Evolutionary conservation across 2,329 filamentous ascomycete genomes (phyloP).

Genomic region (Huntiella omanensis): DNA sequence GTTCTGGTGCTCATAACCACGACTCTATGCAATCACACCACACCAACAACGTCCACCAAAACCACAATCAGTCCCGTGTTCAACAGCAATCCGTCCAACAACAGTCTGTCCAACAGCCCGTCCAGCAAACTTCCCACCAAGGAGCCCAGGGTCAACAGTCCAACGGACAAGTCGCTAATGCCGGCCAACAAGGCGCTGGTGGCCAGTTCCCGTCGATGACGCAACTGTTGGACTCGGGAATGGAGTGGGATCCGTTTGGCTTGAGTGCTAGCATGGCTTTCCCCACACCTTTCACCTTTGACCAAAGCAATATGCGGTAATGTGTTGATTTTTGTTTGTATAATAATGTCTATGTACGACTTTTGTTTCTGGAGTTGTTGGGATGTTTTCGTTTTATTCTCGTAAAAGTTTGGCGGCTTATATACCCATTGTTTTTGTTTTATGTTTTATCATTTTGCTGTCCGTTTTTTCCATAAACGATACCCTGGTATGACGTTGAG

Average conservation of each 20-base stretch:
- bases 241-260: slow-evolving; percentile 87
- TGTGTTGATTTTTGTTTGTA: not conserved
- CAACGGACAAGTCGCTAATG: slow-evolving; percentile 3
- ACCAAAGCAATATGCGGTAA: slow-evolving; percentile 36
- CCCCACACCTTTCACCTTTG: slow-evolving; percentile 63
- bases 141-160: slow-evolving; percentile 15
- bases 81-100: slow-evolving; percentile 10
- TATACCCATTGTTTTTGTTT: too few relatives aligned
- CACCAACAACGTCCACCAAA: slow-evolving; percentile 22
- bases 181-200: slow-evolving; percentile 10
- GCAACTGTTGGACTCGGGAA: slow-evolving; percentile 53
- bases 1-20: slow-evolving; percentile 15
- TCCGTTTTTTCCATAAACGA: too few relatives aligned
- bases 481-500: too few relatives aligned
- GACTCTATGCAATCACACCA: slow-evolving; percentile 5
- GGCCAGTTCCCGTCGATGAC: slow-evolving; percentile 43
- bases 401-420: too few relatives aligned
- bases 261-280: slow-evolving; percentile 91
- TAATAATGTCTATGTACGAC: too few relatives aligned
- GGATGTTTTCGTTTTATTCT: too few relatives aligned
- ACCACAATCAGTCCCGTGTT: slow-evolving; percentile 15
- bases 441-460: too few relatives aligned
- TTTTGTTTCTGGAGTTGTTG: too few relatives aligned
- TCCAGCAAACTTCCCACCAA: slow-evolving; percentile 15
- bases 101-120: slow-evolving; percentile 14